Conservation (phyloP, 331 rosid genomes). For the Telfairia occidentalis region DNA sequence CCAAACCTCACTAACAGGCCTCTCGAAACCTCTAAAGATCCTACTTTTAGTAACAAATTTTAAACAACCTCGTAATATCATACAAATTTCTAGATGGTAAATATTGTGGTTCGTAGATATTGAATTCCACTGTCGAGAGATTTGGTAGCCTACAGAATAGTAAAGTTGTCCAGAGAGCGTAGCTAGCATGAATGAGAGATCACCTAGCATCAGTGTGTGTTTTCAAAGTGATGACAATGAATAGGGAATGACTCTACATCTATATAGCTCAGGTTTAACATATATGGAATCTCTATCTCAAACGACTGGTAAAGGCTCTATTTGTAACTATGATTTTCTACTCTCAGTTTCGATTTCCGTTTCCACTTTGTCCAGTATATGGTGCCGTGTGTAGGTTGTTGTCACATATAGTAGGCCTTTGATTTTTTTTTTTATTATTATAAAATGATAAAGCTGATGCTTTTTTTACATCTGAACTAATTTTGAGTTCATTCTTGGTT, state of each 20-base stretch:
- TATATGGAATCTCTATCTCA: background rate
- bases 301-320: background rate
- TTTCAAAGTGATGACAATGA: background rate
- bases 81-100: background rate
- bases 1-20: too few species aligned
- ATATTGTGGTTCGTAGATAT: background rate
- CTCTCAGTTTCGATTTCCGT: background rate
- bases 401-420: background rate
- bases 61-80: background rate
- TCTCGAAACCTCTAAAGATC: too few species aligned
- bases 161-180: background rate
- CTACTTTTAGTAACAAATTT: background rate
- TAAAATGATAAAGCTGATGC: background rate
- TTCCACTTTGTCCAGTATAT: background rate
- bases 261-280: background rate
- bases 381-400: background rate
- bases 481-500: background rate
- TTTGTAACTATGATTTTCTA: background rate
- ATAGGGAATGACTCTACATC: background rate
- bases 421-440: background rate
- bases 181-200: background rate
- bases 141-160: background rate
- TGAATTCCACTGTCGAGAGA: background rate
- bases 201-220: background rate
- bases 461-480: background rate